Base-by-base conservation (phyloP, 108 stramenopile species). In the Halocafeteria seosinensis region DNA sequence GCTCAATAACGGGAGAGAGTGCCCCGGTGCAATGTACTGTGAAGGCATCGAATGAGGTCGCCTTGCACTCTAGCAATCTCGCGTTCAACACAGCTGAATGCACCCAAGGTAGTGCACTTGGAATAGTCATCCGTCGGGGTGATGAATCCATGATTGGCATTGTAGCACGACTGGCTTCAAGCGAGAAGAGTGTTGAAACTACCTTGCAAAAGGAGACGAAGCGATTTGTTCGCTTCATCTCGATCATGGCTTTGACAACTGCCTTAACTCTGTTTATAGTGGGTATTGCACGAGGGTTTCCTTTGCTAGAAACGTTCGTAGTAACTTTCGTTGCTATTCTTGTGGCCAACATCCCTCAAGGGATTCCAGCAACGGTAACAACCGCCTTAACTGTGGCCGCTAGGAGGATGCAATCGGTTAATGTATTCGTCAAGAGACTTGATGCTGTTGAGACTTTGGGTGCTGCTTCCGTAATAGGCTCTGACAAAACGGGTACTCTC, bases 1-100 rank as follows among this genome's bases (percentile, higher is more conserved):
- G 86, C n/a, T 77, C 90, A 8, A 71, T 94, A 27, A 94, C 92
- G 8, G 92, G 92, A n/a, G 92, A 94, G 75, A 80, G 86, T n/a
- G 79, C 75, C 31, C 71, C 82, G 9, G 61, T 67, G 42, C 71
- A 74, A 53, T 75, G 77, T 24, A 68, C 55, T 50, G 27, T 30
- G 38, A 55, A 37, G 28, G 69, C 69, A 63, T 78, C 76, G 24
- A 37, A 83, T 50, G 78, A 81, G 28, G 26, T 75, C 34, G 66
- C 71, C 38, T 51, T 78, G 29, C 82, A 83, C 50, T 73, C 81
- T 5, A 58, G 60, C 61, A 85, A 85, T 69, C 27, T 85, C 17
- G 76, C 69, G 34, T 82, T 82, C 71, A 80, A 74, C 64, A 77
- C 81, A 6, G 76, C 81, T 34, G 74, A 73, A 31, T 71, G 72